Evolutionary conservation across 257 asterid genomes (phyloP).

Genomic region (Eustoma russellianum): DNA sequence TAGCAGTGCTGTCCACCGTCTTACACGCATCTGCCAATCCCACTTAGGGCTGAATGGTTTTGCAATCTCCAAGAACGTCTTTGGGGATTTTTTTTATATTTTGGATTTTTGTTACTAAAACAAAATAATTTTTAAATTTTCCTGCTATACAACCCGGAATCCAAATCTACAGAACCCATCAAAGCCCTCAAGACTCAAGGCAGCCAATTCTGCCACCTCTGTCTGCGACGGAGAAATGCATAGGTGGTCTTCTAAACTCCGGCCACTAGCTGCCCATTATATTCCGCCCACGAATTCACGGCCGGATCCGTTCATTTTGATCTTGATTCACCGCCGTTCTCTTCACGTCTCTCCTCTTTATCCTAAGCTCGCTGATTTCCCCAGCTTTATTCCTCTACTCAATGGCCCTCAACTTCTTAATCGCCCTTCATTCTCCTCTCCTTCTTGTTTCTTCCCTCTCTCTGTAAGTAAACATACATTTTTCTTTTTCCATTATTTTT

Average conservation of each 20-base stretch:
- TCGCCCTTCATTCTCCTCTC: slow-evolving; percentile 14
- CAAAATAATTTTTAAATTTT: no score
- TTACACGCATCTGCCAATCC: no score
- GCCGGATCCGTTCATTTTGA: slow-evolving; percentile 4
- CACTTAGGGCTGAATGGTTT: no score
- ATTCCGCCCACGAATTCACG: slow-evolving; percentile 11
- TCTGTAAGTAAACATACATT: slow-evolving; percentile 27
- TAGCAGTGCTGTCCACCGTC: no score
- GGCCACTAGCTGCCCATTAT: slow-evolving; percentile 33
- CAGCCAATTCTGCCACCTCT: neutral
- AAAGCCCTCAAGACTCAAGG: neutral
- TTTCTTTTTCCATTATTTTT: neutral
- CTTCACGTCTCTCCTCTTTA: slow-evolving; percentile 31
- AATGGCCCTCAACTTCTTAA: slow-evolving; percentile 16
- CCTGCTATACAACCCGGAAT: neutral
- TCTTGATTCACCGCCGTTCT: slow-evolving; percentile 20
- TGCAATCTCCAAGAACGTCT: no score
- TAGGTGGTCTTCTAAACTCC: slow-evolving; percentile 50
- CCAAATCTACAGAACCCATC: neutral
- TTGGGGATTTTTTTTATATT: no score
- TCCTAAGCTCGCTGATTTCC: slow-evolving; percentile 18
- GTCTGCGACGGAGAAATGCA: slow-evolving; percentile 23
- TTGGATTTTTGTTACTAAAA: no score
- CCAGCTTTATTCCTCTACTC: slow-evolving; percentile 22
- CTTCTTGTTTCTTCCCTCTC: slow-evolving; percentile 14